phyloP scores from a whole-genome alignment of 306 rosid species.

The Morella rubra region DNA sequence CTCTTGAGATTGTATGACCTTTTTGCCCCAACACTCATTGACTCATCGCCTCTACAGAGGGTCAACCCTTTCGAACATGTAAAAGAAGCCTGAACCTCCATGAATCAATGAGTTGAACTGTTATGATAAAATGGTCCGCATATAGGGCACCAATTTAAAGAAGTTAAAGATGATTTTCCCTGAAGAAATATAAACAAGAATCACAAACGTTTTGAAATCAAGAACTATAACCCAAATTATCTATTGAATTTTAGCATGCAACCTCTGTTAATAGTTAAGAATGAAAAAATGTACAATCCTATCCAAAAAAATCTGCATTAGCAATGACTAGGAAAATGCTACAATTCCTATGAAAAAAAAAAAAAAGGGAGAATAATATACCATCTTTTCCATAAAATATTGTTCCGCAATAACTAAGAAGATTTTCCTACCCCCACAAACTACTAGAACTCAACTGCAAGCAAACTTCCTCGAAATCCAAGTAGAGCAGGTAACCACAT shows the following conservation, averaged over 20 bases:
- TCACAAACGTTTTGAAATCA: background rate
- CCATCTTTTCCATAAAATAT: constrained; percentile 25
- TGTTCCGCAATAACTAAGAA: constrained; percentile 20
- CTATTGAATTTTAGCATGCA: constrained; percentile 3
- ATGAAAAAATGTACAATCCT: constrained; percentile 33
- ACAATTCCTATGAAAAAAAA: constrained; percentile 30
- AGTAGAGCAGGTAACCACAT: constrained; percentile 46
- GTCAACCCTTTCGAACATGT: no score
- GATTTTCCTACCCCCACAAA: constrained; percentile 22
- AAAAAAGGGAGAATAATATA: constrained; percentile 27
- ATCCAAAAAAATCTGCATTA: no score
- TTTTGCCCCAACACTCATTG: no score
- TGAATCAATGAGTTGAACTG: no score
- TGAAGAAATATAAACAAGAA: background rate
- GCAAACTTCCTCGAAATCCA: constrained; percentile 39
- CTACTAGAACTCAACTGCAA: constrained; percentile 53
- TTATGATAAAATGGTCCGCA: no score
- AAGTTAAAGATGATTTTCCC: no score
- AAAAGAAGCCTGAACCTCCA: no score
- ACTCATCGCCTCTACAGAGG: no score
- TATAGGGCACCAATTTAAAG: no score
- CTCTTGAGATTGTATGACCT: no score
- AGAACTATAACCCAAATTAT: constrained; percentile 6
- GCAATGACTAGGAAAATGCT: constrained; percentile 8
- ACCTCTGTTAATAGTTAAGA: constrained; percentile 18